phyloP scores from a whole-genome alignment of 768 basidiomycete species.

The Rhizopogon roseolus region DNA sequence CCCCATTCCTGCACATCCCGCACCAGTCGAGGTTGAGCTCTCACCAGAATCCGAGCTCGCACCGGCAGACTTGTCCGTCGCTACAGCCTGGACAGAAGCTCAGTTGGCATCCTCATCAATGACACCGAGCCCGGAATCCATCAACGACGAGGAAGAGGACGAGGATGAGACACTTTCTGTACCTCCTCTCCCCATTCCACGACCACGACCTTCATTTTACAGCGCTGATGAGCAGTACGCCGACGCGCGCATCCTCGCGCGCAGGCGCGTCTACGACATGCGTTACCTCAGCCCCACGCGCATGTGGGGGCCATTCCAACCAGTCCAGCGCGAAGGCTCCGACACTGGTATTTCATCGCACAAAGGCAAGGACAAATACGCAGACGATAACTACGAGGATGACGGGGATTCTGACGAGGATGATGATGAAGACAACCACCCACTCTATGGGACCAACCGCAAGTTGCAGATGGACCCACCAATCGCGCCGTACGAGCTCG shows the following conservation, averaged over 20 bases:
- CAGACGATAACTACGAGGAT: constrained; percentile 14
- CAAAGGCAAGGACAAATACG: constrained; percentile 12
- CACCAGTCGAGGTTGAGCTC: not conserved
- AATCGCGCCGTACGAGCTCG: constrained; percentile 21
- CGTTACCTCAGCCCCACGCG: constrained; percentile 22
- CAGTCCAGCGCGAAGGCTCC: constrained; percentile 6
- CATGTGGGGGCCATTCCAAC: constrained; percentile 23
- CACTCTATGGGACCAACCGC: constrained; percentile 6
- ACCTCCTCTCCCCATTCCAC: not conserved
- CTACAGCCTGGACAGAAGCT: not conserved
- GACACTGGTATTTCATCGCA: not conserved
- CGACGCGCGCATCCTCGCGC: constrained; percentile 23
- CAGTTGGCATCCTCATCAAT: not conserved
- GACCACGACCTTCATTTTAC: not conserved
- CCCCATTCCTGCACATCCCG: constrained; percentile 17
- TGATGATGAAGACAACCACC: constrained; percentile 13
- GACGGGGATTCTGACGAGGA: constrained; percentile 3
- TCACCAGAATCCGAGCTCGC: not conserved
- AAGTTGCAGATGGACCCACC: constrained; percentile 15
- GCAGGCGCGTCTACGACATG: constrained; percentile 27
- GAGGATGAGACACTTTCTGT: not conserved
- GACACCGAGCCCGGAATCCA: not conserved
- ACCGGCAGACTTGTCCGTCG: not conserved
- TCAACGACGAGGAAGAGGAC: not conserved
- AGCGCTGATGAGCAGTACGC: constrained; percentile 9